phyloP scores from a whole-genome alignment of 1,284 basidiomycete genomes.

The Leccinum pallidistipes region DNA sequence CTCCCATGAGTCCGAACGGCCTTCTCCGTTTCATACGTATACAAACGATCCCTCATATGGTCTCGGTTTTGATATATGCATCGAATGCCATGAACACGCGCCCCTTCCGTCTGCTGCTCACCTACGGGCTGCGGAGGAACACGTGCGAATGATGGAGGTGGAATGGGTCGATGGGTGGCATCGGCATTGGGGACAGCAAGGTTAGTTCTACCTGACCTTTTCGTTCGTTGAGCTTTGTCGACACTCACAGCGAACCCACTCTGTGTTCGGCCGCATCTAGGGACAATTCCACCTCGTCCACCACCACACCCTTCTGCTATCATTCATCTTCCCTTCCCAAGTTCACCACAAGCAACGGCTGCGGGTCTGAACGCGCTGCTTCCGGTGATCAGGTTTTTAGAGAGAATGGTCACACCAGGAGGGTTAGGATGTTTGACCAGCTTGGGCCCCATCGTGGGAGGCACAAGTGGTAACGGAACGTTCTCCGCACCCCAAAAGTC shows the following conservation, averaged over 20 bases:
- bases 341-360: neutral
- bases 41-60: constrained; percentile 62
- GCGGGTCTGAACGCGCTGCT: neutral
- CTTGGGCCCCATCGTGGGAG: neutral
- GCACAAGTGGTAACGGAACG: neutral
- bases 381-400: neutral
- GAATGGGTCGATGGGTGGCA: neutral
- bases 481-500: neutral
- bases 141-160: neutral
- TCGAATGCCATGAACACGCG: constrained; percentile 82
- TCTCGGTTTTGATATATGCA: constrained; percentile 76
- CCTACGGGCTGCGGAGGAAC: neutral
- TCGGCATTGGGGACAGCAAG: neutral
- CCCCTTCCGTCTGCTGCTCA: constrained; percentile 53
- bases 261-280: neutral
- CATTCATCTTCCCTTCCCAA: neutral
- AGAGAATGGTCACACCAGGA: constrained; percentile 1
- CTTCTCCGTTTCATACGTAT: constrained; percentile 51
- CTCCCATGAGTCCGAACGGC: constrained; percentile 23
- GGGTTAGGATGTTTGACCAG: neutral
- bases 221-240: neutral
- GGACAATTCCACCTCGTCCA: neutral
- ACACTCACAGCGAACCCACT: neutral
- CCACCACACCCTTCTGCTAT: constrained; percentile 1
- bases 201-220: neutral